Conservation (phyloP, 768 basidiomycete species). For the Pluteus cervinus region DNA sequence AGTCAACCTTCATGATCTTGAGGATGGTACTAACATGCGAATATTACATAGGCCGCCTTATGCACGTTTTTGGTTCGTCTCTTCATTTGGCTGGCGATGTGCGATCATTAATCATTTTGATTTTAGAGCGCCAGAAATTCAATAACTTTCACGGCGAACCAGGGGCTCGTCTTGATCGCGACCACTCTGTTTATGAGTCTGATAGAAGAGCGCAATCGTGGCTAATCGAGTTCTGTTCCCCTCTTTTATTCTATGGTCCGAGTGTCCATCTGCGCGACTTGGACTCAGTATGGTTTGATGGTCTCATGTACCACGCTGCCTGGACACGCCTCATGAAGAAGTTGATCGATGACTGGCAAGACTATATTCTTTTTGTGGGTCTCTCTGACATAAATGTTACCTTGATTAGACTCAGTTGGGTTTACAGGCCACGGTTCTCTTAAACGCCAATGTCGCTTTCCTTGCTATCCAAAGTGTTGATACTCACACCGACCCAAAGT, state of each 20-base stretch:
- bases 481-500: no score
- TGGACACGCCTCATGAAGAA: constrained; percentile 34
- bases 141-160: constrained; percentile 39
- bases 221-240: constrained; percentile 28
- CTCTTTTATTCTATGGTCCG: constrained; percentile 39
- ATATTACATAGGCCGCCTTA: constrained; percentile 39
- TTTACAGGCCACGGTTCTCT: constrained; percentile 50
- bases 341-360: constrained; percentile 36
- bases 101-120: no score
- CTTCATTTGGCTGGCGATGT: no score
- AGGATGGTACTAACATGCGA: no score
- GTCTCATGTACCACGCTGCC: constrained; percentile 26
- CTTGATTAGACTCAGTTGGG: no score
- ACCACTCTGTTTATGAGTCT: constrained; percentile 30
- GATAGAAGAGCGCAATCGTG: constrained; percentile 21
- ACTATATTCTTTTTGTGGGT: constrained; percentile 38
- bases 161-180: constrained; percentile 30
- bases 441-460: constrained; percentile 53
- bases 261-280: constrained; percentile 34
- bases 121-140: constrained; percentile 26
- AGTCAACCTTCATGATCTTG: no score
- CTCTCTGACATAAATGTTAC: not conserved
- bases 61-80: constrained; percentile 33
- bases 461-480: constrained; percentile 42
- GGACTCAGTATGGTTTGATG: constrained; percentile 41